Conservation (phyloP, 441 rosid genomes). For the Raphanus hybrid region DNA sequence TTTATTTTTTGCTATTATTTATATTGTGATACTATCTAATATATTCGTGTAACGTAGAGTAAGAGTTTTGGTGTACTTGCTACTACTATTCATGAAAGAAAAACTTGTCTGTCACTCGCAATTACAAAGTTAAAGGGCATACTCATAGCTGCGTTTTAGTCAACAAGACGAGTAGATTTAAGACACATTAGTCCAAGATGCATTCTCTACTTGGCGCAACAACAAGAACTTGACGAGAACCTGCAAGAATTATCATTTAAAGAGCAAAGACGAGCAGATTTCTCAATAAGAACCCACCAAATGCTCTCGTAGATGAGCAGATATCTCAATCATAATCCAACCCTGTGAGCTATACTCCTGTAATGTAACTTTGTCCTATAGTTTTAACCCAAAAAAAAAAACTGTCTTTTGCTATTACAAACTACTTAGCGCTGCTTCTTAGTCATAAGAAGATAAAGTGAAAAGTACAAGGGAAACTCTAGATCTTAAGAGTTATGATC, state of each 20-base stretch:
- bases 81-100: constrained; percentile 19
- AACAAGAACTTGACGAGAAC: too few relatives aligned
- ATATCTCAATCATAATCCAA: background rate
- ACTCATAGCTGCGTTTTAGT: too few relatives aligned
- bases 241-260: too few relatives aligned
- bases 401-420: constrained; percentile 24
- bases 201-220: too few relatives aligned
- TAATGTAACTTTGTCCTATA: constrained; percentile 77
- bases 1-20: constrained; percentile 25
- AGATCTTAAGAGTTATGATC: background rate
- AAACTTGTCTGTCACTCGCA: background rate
- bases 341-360: constrained; percentile 53
- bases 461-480: background rate
- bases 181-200: too few relatives aligned
- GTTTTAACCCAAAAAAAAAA: constrained; percentile 10
- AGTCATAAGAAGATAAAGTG: constrained; percentile 53
- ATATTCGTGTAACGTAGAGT: constrained; percentile 33
- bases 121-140: constrained; percentile 25
- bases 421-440: constrained; percentile 6
- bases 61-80: constrained; percentile 21
- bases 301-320: background rate
- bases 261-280: too few relatives aligned
- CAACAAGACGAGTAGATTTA: too few relatives aligned
- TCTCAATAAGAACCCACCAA: too few relatives aligned
- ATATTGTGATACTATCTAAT: constrained; percentile 10